Conservation (phyloP, 2,329 filamentous ascomycete species). For the Colletotrichum tofieldiae region DNA sequence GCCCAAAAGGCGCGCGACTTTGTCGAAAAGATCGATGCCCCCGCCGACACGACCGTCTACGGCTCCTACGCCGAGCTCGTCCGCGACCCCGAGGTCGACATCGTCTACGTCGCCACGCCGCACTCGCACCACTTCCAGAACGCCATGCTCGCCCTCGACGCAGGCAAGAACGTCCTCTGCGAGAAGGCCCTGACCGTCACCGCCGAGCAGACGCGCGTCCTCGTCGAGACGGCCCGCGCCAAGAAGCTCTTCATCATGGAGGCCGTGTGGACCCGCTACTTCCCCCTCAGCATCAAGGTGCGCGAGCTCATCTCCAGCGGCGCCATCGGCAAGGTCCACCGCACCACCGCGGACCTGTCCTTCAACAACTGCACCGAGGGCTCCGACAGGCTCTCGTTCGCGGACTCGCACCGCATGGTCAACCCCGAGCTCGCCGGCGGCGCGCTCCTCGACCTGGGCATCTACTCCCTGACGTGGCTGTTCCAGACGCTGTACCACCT, state of each 20-base stretch:
- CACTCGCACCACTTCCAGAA: constrained; percentile 97
- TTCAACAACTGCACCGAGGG: constrained; percentile 73
- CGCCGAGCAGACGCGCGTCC: constrained; percentile 80
- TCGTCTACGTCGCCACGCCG: constrained; percentile 91
- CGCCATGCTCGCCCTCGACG: constrained; percentile 85
- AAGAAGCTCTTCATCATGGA: constrained; percentile 88
- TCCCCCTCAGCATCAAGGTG: constrained; percentile 85
- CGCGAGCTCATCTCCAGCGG: constrained; percentile 74
- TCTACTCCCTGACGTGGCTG: constrained; percentile 92
- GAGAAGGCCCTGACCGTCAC: constrained; percentile 94
- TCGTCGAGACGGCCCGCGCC: constrained; percentile 79
- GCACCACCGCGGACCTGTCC: constrained; percentile 72
- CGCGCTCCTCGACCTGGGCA: constrained; percentile 85
- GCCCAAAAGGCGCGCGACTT: constrained; percentile 79
- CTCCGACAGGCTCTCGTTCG: constrained; percentile 71
- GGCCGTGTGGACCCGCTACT: constrained; percentile 91
- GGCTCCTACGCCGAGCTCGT: constrained; percentile 88
- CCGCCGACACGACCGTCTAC: constrained; percentile 79
- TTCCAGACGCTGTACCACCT: constrained; percentile 92
- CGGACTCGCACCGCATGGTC: constrained; percentile 81
- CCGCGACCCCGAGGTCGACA: constrained; percentile 83
- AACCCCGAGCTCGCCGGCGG: constrained; percentile 88
- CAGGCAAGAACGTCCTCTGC: constrained; percentile 90
- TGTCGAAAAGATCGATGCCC: constrained; percentile 79
- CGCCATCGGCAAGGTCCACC: constrained; percentile 73